Base-by-base conservation (phyloP, 441 rosid genomes). In the Hura crepitans region DNA sequence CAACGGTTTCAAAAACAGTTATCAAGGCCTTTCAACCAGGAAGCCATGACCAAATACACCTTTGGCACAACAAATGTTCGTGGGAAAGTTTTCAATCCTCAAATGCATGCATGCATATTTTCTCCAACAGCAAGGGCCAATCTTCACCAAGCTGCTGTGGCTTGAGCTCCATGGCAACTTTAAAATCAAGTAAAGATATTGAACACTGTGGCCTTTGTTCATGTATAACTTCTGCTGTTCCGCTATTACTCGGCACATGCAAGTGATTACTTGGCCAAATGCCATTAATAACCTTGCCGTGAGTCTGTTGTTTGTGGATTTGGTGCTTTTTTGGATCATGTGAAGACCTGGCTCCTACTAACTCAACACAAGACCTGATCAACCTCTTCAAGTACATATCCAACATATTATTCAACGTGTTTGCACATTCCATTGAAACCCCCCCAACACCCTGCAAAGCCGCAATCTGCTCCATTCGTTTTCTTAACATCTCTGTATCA, bases 141-240 rank as follows among this genome's bases (percentile, higher is more conserved):
- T 88, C 92, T 80, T 89, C 97, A 61, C 96, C 97, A 63, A 93
- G 92, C 75, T 88, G 95, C 81, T 84, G 86, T 9, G 96, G 96
- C 76, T 87, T 89, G 65, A 91, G 81, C 84, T 91, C 96, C 97
- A 89, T 87, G 5, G 98, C 97, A 72, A 89, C 92, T 79, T 88
- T 88, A 72, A 93, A 89, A 82, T 93, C 97, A 78, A 71, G 88
- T 78, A 89, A 62, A 59, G 97, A 91, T 79, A 91, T 76, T 43
- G 84, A 77, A 72, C 73, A 63, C 12, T 49, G 81, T 14, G 70
- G 75, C 61, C 79, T 78, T 69, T 78, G 87, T 33, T 84, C 90
- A 57, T 81, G 92, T 71, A 68, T 60, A 58, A 68, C 79, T 69
- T 82, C 87, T 25, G 54, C 33, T 28, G 77, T 67, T 42, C 82